phyloP scores from a whole-genome alignment of 2,329 filamentous ascomycete species.

The Byssoonygena ceratinophila region DNA sequence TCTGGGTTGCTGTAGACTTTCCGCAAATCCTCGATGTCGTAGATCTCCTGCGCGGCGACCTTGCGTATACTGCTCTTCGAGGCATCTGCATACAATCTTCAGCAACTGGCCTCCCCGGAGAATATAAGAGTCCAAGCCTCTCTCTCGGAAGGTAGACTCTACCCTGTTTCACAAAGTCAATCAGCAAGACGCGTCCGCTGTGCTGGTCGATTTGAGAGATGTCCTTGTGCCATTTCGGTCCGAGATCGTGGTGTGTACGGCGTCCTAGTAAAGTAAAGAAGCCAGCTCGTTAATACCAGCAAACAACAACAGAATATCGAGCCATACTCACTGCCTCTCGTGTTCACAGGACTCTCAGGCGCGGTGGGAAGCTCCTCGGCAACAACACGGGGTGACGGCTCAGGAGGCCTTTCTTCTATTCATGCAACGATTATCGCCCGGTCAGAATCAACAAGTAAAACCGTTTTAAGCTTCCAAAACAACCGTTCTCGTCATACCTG shows the following conservation, averaged over 20 bases:
- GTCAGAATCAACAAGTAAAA: background rate
- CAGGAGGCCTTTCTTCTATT: conserved; percentile 9
- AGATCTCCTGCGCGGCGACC: conserved; percentile 41
- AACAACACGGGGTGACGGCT: conserved; percentile 8
- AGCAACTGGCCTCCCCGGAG: background rate
- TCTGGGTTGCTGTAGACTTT: conserved; percentile 33
- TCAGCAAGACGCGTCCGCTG: conserved; percentile 40
- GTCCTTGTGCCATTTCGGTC: conserved; percentile 29
- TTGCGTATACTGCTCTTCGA: conserved; percentile 32
- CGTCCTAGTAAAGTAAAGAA: background rate
- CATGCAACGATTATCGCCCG: background rate
- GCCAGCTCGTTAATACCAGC: background rate
- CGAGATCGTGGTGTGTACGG: conserved; percentile 18
- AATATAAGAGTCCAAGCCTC: background rate
- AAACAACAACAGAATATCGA: background rate
- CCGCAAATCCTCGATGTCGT: conserved; percentile 35
- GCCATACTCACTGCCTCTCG: conserved; percentile 1
- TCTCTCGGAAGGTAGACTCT: conserved; percentile 4
- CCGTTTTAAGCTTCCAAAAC: background rate
- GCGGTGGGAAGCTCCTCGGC: conserved; percentile 13
- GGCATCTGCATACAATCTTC: conserved; percentile 22
- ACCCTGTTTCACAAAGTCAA: conserved; percentile 40
- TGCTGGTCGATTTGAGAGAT: conserved; percentile 23
- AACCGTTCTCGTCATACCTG: too few species aligned
- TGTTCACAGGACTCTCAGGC: background rate